phyloP scores from a whole-genome alignment of 1,139 yeast genomes.

The Saccharomycopsis hybrid region DNA sequence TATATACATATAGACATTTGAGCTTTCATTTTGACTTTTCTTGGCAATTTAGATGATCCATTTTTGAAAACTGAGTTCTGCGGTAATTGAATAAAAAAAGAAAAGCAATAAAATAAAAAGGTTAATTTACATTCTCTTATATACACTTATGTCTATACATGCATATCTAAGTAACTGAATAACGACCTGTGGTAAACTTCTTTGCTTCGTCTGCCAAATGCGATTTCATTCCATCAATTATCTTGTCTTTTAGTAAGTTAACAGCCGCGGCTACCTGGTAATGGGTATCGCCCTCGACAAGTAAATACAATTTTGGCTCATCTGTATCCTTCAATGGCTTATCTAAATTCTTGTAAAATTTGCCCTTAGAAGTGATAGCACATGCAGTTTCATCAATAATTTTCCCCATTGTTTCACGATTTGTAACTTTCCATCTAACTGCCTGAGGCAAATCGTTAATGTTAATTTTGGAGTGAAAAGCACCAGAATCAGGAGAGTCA shows the following conservation, averaged over 20 bases:
- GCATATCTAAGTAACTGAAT: constrained; percentile 1
- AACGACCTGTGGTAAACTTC: constrained; percentile 4
- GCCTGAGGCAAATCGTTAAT: constrained; percentile 84
- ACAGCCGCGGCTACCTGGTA: constrained; percentile 62
- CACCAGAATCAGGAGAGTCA: constrained; percentile 53
- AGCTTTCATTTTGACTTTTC: no score
- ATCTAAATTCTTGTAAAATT: constrained; percentile 52
- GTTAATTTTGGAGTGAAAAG: constrained; percentile 63
- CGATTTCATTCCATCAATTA: constrained; percentile 50
- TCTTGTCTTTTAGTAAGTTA: constrained; percentile 49
- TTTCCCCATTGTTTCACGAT: constrained; percentile 55
- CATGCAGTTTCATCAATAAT: constrained; percentile 70
- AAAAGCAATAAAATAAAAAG: no score
- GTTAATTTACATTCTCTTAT: no score
- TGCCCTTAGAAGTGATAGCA: constrained; percentile 80
- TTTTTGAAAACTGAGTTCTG: no score
- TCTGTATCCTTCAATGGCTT: constrained; percentile 42
- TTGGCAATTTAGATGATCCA: no score
- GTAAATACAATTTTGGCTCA: constrained; percentile 70
- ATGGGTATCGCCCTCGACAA: constrained; percentile 73
- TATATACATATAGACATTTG: no score
- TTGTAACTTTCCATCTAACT: constrained; percentile 78
- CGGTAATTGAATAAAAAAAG: no score
- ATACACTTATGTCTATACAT: no score
- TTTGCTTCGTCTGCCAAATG: constrained; percentile 4